phyloP scores from a whole-genome alignment of 2,329 filamentous ascomycete genomes.

The Bipolaris cookei region DNA sequence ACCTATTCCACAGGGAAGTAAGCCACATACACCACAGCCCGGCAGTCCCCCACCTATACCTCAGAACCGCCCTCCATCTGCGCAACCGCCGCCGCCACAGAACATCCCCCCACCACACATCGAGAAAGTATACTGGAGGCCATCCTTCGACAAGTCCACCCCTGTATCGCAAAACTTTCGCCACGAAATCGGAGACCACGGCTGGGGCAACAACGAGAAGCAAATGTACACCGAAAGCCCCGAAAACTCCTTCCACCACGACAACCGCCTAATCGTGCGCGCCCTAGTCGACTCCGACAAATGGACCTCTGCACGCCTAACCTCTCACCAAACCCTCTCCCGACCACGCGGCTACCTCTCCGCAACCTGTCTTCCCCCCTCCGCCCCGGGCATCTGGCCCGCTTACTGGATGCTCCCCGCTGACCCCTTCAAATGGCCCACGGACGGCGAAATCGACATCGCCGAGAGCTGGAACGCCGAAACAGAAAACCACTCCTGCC shows the following conservation, averaged over 20 bases:
- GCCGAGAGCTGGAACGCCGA: constrained; percentile 68
- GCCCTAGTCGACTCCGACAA: constrained; percentile 54
- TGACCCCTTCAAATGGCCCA: constrained; percentile 65
- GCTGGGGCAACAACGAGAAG: constrained; percentile 68
- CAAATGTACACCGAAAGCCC: constrained; percentile 62
- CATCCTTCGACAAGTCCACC: constrained; percentile 56
- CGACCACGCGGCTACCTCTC: constrained; percentile 61
- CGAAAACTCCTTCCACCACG: constrained; percentile 61
- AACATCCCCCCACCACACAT: constrained; percentile 31
- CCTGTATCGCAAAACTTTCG: constrained; percentile 61
- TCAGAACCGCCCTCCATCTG: constrained; percentile 35
- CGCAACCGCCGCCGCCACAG: constrained; percentile 40
- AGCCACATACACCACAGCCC: constrained; percentile 36
- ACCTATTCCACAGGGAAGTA: constrained; percentile 41
- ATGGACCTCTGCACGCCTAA: constrained; percentile 64
- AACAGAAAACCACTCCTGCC: constrained; percentile 61
- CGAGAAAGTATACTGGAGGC: constrained; percentile 59
- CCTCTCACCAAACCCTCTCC: constrained; percentile 59
- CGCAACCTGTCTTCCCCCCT: constrained; percentile 60
- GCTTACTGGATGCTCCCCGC: constrained; percentile 66
- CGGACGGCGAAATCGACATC: constrained; percentile 66
- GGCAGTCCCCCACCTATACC: constrained; percentile 32
- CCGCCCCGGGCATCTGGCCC: constrained; percentile 65
- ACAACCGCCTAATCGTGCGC: constrained; percentile 60
- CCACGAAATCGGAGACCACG: constrained; percentile 63